Evolutionary conservation across 257 asterid genomes (phyloP).

Genomic region (Przewalskia tangutica): DNA sequence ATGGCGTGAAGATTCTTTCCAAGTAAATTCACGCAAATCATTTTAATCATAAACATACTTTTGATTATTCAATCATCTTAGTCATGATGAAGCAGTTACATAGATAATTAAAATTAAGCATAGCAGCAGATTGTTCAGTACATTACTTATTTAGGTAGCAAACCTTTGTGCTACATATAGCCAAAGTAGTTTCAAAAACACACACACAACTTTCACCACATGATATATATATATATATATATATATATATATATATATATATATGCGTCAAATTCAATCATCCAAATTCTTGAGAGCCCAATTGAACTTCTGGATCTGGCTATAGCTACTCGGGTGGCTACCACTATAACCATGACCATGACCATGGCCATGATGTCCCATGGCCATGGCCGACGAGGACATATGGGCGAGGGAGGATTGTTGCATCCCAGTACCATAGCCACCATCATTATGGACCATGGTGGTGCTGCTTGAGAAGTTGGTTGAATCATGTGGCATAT

Average conservation of each 20-base stretch:
- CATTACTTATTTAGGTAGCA: neutral
- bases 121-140: neutral
- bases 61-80: neutral
- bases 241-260: no score
- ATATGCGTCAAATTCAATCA: neutral
- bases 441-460: neutral
- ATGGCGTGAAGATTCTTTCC: neutral
- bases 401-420: neutral
- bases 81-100: no score
- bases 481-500: neutral
- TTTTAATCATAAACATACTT: neutral
- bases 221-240: neutral
- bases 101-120: neutral
- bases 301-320: neutral
- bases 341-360: neutral
- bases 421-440: neutral
- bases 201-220: neutral
- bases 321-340: neutral
- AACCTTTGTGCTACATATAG: neutral
- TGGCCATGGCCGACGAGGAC: neutral
- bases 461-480: neutral
- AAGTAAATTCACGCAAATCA: neutral
- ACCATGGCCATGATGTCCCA: neutral
- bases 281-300: conserved; percentile 18
- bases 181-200: neutral